These are phyloP conservation scores for Vigna mungo DNA, from an alignment of 306 rosid species.

Conservation along the genomic window DNA sequence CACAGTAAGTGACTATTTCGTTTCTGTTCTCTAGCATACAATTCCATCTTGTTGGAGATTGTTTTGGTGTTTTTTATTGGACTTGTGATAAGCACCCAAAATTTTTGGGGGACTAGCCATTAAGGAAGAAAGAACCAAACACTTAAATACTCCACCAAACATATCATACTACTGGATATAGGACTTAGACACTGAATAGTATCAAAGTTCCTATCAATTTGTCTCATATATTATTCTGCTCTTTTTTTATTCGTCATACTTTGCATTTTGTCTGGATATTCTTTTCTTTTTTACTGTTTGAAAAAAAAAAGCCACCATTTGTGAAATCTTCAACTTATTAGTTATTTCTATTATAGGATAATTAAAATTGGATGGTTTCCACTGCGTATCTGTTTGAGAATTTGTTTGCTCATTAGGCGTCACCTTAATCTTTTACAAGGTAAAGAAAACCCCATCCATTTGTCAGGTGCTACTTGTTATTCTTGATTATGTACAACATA, in stretches of 20 bases:
- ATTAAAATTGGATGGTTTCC: conserved; percentile 8
- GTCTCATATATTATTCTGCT: neutral
- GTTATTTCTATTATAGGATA: neutral
- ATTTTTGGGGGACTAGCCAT: too few species aligned
- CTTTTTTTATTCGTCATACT: conserved; percentile 16
- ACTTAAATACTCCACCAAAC: too few species aligned
- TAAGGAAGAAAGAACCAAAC: too few species aligned
- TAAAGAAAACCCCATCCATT: neutral
- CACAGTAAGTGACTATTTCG: conserved; percentile 59
- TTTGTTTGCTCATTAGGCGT: neutral
- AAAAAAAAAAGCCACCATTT: conserved; percentile 1
- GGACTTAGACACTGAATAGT: too few species aligned
- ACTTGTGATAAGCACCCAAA: neutral
- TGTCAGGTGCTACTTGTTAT: neutral
- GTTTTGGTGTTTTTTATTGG: neutral
- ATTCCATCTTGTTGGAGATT: conserved; percentile 19
- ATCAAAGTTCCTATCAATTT: too few species aligned
- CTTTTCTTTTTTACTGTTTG: conserved; percentile 10
- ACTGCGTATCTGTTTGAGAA: conserved; percentile 17
- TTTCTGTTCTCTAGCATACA: conserved; percentile 16
- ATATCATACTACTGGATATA: too few species aligned
- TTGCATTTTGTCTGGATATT: conserved; percentile 10
- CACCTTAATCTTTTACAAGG: neutral
- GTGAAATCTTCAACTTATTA: neutral
- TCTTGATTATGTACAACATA: neutral